A percentile compares a stretch with the other conserved stretches of the same genome.
These are phyloP conservation scores for Candida fluviatilis DNA, from an alignment of 805 yeast species.

Conservation along the genomic window DNA sequence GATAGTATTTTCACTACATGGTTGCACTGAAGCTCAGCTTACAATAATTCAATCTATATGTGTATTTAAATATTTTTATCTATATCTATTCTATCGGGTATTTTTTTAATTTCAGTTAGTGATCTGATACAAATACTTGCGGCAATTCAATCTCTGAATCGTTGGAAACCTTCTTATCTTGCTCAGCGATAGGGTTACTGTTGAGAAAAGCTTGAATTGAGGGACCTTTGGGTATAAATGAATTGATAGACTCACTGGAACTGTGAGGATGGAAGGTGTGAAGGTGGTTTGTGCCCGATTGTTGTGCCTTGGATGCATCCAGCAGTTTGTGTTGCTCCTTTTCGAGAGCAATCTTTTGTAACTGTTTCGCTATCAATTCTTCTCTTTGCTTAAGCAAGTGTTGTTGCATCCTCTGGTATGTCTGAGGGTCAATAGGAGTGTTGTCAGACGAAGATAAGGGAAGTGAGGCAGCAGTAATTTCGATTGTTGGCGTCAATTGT, in stretches of 20 bases:
- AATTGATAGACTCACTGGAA: slow-evolving; percentile 7
- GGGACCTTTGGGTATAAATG: slow-evolving; percentile 5
- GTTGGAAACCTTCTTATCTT: neutral
- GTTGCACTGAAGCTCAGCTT: too few relatives aligned
- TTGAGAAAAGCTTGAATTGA: neutral
- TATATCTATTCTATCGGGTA: too few relatives aligned
- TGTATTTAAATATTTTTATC: too few relatives aligned
- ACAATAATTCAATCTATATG: too few relatives aligned
- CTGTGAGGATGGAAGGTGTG: neutral
- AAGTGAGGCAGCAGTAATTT: slow-evolving; percentile 7
- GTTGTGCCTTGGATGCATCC: neutral
- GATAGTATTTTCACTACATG: too few relatives aligned
- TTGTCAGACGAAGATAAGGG: slow-evolving; percentile 9
- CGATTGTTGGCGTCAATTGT: slow-evolving; percentile 1
- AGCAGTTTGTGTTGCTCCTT: neutral
- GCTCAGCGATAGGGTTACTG: neutral
- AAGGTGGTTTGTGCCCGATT: neutral
- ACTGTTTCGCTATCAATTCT: slow-evolving; percentile 3
- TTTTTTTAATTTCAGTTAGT: neutral
- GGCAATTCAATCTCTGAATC: neutral
- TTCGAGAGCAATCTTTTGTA: neutral
- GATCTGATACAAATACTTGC: slow-evolving; percentile 1
- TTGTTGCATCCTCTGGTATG: slow-evolving; percentile 33
- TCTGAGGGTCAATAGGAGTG: slow-evolving; percentile 26
- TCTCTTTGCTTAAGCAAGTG: slow-evolving; percentile 21